Base-by-base conservation (phyloP, 2,329 filamentous ascomycete species). In the Penicillium fuscoglaucum region DNA sequence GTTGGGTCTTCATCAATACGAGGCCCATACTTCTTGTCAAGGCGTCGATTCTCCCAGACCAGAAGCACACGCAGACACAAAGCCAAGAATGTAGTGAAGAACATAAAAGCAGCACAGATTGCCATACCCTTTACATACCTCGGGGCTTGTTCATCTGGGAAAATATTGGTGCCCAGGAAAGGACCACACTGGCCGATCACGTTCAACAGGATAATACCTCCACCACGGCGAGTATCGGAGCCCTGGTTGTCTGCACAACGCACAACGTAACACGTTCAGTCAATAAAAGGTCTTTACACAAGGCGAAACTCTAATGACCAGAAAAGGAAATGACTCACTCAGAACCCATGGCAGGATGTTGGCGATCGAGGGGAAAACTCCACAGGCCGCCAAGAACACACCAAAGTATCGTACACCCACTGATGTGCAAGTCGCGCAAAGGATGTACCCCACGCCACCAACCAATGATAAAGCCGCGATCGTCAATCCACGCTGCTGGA, bases 331-430 rank as follows among this genome's bases (percentile, higher is more conserved):
- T 50, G 51, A 70, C 73, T 60, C 70, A 77, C 76, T 83, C 2
- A 88, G 72, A 1, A 89, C 87, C 72, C 88, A 89, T 0, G 88
- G 87, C 37, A 91, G 82, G 9, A 89, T 87, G 61, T 90, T 89
- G 4, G 85, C 84, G 35, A 91, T 86, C 66, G 83, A 84, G 0
- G 87, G 85, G 46, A 91, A 87, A 26, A 91, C 83, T 12, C 86
- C 86, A 2, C 79, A 80, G 0, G 85, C 83, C 6, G 85, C 84
- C 15, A 83, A 66, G 68, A 82, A 83, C 1, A 82, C 78, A 4
- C 79, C 81, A 43, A 79, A 75, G 66, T 85, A 85, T n/a, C 80
- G 75, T 5, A 78, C 76, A 2, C 74, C 78, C 3, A 80, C 77
- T 2, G 67, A 84, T 19, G 76, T 77, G 29, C 82, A 82, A 0